These are phyloP conservation scores for Eucalyptus regnans DNA, from an alignment of 345 rosid species.

Conservation along the genomic window DNA sequence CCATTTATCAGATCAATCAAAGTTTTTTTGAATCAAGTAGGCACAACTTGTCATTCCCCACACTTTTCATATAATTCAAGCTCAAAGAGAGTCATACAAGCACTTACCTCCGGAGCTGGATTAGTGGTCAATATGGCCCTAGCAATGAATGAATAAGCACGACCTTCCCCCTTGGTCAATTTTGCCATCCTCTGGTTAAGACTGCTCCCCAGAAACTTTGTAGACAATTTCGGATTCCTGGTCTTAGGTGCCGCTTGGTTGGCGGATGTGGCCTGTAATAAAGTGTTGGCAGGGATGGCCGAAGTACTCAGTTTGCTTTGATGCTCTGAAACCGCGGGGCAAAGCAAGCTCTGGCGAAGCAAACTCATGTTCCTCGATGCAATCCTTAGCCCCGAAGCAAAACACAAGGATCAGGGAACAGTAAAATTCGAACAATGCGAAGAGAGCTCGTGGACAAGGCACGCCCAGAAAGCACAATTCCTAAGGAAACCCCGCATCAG, in stretches of 20 bases:
- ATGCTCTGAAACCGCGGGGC: constrained; percentile 43
- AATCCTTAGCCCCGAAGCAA: constrained; percentile 22
- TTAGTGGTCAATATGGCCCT: constrained; percentile 66
- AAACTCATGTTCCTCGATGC: constrained; percentile 37
- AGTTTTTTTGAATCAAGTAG: not conserved
- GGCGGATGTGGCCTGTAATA: constrained; percentile 24
- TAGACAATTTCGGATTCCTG: constrained; percentile 20
- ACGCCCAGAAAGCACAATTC: not conserved
- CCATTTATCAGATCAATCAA: not conserved
- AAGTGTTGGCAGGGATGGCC: constrained; percentile 28
- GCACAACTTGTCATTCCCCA: not conserved
- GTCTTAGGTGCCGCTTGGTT: constrained; percentile 9
- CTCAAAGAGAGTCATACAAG: not conserved
- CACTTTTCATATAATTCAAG: not conserved
- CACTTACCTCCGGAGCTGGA: constrained; percentile 54
- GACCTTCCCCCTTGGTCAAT: constrained; percentile 15
- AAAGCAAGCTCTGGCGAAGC: constrained; percentile 48
- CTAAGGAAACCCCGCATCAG: not conserved
- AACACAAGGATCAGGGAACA: constrained; percentile 11
- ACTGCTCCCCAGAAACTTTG: constrained; percentile 30
- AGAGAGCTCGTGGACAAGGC: not conserved
- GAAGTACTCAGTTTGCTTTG: constrained; percentile 44
- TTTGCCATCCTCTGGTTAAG: constrained; percentile 22
- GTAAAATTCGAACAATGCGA: not conserved
- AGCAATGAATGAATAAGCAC: constrained; percentile 21